Percentiles rank a stretch among this genome's conserved stretches.
Evolutionary conservation across 2,329 filamentous ascomycete species (phyloP).

Genomic region (Teratosphaeria zuluensis): DNA sequence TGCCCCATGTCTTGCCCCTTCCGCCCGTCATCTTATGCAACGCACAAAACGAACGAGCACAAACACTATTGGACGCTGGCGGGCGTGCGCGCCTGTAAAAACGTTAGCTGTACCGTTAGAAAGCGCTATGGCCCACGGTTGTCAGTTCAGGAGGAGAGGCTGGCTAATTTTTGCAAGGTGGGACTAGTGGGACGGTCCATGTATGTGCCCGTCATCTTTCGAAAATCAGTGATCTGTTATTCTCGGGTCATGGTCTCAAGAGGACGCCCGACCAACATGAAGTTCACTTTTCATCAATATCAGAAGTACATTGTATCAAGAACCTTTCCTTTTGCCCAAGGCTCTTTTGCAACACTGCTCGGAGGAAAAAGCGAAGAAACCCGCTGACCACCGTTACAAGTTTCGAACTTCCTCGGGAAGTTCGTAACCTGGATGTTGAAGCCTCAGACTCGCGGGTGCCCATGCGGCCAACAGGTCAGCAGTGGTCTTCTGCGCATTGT

Average conservation of each 20-base stretch:
- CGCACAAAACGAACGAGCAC: neutral
- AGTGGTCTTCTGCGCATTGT: neutral
- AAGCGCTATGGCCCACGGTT: neutral
- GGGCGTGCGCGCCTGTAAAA: neutral
- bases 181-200: neutral
- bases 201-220: neutral
- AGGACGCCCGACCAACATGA: too few relatives aligned
- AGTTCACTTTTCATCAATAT: too few relatives aligned
- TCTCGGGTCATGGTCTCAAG: too few relatives aligned
- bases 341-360: too few relatives aligned
- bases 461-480: neutral
- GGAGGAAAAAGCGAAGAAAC: too few relatives aligned
- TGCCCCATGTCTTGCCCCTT: neutral
- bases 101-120: neutral
- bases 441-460: neutral
- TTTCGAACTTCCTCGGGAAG: neutral
- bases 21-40: neutral
- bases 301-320: too few relatives aligned
- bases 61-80: neutral
- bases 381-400: too few relatives aligned
- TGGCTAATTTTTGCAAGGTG: neutral
- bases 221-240: too few relatives aligned
- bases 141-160: neutral
- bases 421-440: neutral
- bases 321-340: too few relatives aligned